phyloP scores from a whole-genome alignment of 352 stramenopile genomes.

The Pythium coloratum region DNA sequence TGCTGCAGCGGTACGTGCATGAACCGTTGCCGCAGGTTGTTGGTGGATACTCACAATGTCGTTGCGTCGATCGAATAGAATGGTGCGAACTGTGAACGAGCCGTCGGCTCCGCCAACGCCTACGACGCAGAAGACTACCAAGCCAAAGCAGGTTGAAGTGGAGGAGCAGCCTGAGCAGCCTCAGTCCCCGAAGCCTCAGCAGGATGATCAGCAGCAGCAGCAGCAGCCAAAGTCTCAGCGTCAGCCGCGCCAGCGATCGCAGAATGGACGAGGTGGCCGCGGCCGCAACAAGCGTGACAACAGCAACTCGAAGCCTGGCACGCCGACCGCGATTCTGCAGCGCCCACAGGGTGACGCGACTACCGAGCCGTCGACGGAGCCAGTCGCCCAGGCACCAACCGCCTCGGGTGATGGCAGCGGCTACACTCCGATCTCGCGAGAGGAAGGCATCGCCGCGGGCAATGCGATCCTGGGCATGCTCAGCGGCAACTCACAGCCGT shows the following conservation, averaged over 20 bases:
- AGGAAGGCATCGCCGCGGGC: slow-evolving; percentile 77
- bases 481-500: slow-evolving; percentile 30
- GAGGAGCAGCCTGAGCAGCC: slow-evolving; percentile 22
- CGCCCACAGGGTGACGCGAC: slow-evolving; percentile 22
- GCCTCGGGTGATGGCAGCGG: slow-evolving; percentile 26
- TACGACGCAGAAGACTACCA: slow-evolving; percentile 11
- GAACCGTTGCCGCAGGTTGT: background rate
- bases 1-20: slow-evolving; percentile 60
- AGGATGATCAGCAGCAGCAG: slow-evolving; percentile 15
- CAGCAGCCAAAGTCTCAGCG: slow-evolving; percentile 25
- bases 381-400: background rate
- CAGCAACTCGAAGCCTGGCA: slow-evolving; percentile 40
- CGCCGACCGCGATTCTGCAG: slow-evolving; percentile 68
- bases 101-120: slow-evolving; percentile 24
- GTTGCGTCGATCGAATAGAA: slow-evolving; percentile 27
- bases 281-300: slow-evolving; percentile 34
- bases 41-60: background rate
- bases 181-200: slow-evolving; percentile 7
- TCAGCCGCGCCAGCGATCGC: slow-evolving; percentile 31
- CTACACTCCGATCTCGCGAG: slow-evolving; percentile 72
- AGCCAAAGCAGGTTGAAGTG: slow-evolving; percentile 18
- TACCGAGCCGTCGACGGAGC: background rate
- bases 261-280: slow-evolving; percentile 19
- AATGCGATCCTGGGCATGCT: slow-evolving; percentile 87
- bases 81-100: slow-evolving; percentile 64